Evolutionary conservation across 345 rosid genomes (phyloP), one percentile per base, ranked within the genome.

Genomic region (Brassica carinata): DNA sequence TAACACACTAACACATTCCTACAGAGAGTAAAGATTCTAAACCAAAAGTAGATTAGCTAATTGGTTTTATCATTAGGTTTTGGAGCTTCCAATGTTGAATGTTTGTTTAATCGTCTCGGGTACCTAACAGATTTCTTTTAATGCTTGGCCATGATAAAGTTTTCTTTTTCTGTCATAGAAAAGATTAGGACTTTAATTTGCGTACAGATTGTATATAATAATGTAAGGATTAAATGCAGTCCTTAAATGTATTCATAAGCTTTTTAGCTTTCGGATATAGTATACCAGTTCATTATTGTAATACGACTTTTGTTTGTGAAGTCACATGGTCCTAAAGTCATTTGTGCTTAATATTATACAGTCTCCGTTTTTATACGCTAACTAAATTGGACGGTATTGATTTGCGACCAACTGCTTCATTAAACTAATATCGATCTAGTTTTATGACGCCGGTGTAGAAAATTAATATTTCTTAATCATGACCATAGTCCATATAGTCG

Each of bases 241-340:
- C 2, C 43, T 15, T 40, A 71, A 48, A 71, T 71, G 73, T 71
- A 65, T 72, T 58, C 26, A 0, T 18, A 65, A 66, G 64, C 77
- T 76, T 80, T 45, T 71, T 33, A 71, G 72, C 64, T 57, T 81
- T 65, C 66, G 33, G 8, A 48, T 36, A 76, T n/a, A 61, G 33
- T 61, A 57, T 65, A 66, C 67, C 38, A 31, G 55, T 70, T 33
- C 74, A 81, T 76, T 76, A 76, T 76, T 81, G 84, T 71, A 77
- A 72, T 57, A 72, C 64, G 62, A 57, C 83, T 61, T 57, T 38
- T 76, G 76, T 79, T 81, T 79, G 84, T 87, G 85, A 77, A 74
- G 55, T 84, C 92, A 90, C 95, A 85, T 86, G 93, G 89, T 81
- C 31, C 69, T 85, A 19, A 84, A 80, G 66, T 75, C 76, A 84